A percentile compares a stretch with the other conserved stretches of the same genome.
phyloP scores from a whole-genome alignment of 805 yeast genomes.

The Pichia sporocuriosa region DNA sequence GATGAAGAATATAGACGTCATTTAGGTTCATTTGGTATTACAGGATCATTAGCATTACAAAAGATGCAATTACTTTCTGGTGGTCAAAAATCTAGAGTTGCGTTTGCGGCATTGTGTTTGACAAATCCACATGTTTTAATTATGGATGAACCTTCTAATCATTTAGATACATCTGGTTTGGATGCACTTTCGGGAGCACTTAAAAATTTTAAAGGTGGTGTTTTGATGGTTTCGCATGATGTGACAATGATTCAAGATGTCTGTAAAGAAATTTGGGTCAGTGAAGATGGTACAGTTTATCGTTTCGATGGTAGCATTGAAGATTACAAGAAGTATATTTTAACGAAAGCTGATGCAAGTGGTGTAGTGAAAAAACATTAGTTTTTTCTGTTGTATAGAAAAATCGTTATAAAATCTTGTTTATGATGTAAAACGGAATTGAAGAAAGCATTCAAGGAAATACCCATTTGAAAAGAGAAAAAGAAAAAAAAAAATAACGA shows the following conservation, averaged over 20 bases:
- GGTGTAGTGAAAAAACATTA: conserved; percentile 92
- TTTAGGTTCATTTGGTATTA: conserved; percentile 93
- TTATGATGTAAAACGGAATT: too few species aligned
- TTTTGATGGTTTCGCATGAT: conserved; percentile 96
- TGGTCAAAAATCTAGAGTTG: conserved; percentile 98
- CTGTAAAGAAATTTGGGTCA: conserved; percentile 92
- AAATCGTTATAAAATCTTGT: too few species aligned
- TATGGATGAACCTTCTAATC: conserved; percentile 97
- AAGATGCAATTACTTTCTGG: conserved; percentile 87
- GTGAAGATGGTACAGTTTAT: conserved; percentile 76
- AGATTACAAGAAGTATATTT: conserved; percentile 84
- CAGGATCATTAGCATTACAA: conserved; percentile 89
- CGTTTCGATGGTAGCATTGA: conserved; percentile 77
- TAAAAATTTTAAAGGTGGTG: conserved; percentile 86
- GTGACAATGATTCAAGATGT: conserved; percentile 83
- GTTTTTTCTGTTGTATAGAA: too few species aligned
- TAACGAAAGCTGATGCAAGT: conserved; percentile 65
- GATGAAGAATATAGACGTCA: conserved; percentile 97
- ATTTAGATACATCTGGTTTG: conserved; percentile 95
- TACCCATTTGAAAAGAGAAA: too few species aligned
- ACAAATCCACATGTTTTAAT: conserved; percentile 85
- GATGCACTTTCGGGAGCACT: conserved; percentile 93
- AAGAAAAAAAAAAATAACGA: too few species aligned
- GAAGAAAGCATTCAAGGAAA: too few species aligned
- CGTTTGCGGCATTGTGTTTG: conserved; percentile 91